Conservation (phyloP, 805 yeast genomes). For the Yarrowia sp. region DNA sequence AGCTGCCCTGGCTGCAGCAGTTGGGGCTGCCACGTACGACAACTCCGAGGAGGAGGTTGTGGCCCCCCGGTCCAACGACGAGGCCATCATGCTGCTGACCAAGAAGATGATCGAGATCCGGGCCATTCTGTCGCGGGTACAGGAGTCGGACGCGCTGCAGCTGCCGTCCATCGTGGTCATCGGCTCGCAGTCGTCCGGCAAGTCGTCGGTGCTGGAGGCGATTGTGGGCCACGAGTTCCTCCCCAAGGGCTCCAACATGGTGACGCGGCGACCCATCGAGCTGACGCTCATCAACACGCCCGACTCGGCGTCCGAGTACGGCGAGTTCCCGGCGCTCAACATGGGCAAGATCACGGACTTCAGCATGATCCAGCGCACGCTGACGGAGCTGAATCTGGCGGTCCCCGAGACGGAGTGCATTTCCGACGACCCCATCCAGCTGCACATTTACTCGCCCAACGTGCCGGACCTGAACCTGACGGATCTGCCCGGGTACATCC, state of each 20-base stretch:
- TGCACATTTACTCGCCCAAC: constrained; percentile 81
- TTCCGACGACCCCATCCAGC: constrained; percentile 89
- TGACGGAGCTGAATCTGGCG: constrained; percentile 85
- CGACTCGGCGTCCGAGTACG: constrained; percentile 72
- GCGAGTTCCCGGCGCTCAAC: constrained; percentile 90
- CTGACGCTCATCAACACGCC: constrained; percentile 87
- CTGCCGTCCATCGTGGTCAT: constrained; percentile 94
- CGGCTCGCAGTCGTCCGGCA: constrained; percentile 97
- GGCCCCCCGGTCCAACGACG: constrained; percentile 51
- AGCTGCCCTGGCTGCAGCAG: constrained; percentile 58
- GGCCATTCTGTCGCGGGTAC: constrained; percentile 68
- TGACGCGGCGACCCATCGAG: constrained; percentile 95
- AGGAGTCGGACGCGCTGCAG: constrained; percentile 69
- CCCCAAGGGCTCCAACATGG: constrained; percentile 98
- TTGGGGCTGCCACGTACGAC: constrained; percentile 44
- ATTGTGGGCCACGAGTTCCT: constrained; percentile 97
- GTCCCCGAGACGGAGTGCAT: constrained; percentile 84
- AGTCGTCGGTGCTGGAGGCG: constrained; percentile 91
- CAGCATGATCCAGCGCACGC: constrained; percentile 78
- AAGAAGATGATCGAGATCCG: constrained; percentile 97
- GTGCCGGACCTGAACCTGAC: constrained; percentile 93
- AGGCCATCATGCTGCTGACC: constrained; percentile 82
- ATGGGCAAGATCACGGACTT: constrained; percentile 82
- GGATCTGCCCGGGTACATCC: constrained; percentile 97
- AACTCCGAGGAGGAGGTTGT: constrained; percentile 35